Evolutionary conservation across 2,329 filamentous ascomycete genomes (phyloP).

Genomic region (Colletotrichum chlorophyti): DNA sequence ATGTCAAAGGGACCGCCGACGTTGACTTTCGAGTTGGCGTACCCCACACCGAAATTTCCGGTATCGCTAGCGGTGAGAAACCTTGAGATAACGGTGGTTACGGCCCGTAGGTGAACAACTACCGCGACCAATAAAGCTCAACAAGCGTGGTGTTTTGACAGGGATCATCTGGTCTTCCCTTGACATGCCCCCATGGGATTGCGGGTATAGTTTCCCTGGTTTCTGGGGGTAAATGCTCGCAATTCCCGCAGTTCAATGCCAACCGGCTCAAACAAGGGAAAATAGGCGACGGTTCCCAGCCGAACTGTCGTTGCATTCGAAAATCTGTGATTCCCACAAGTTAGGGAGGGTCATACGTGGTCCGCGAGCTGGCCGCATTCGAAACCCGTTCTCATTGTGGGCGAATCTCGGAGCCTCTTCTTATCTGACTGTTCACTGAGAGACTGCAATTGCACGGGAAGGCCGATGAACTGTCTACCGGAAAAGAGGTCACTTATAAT

Average conservation of each 20-base stretch:
- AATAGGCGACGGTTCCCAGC: constrained; percentile 2
- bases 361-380: no score
- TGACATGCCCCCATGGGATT: constrained; percentile 3
- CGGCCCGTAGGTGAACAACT: constrained; percentile 1
- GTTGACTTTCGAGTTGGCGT: constrained; percentile 2
- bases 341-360: no score
- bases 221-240: neutral
- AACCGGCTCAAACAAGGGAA: constrained; percentile 1
- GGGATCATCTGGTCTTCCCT: constrained; percentile 20
- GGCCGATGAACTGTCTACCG: no score
- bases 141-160: neutral
- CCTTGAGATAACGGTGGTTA: constrained; percentile 16
- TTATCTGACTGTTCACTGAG: no score
- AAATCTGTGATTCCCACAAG: no score
- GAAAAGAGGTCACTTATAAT: no score
- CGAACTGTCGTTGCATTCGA: no score
- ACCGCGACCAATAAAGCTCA: neutral
- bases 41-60: constrained; percentile 26
- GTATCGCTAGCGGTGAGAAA: constrained; percentile 23
- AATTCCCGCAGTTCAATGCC: constrained; percentile 12
- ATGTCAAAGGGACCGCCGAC: constrained; percentile 16
- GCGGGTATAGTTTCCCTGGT: constrained; percentile 6
- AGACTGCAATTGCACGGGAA: no score
- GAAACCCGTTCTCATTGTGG: no score
- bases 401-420: no score